A percentile compares a stretch with the other conserved stretches of the same genome.
phyloP scores from a whole-genome alignment of 2,329 filamentous ascomycete species.

The Orbilia ellipsospora region DNA sequence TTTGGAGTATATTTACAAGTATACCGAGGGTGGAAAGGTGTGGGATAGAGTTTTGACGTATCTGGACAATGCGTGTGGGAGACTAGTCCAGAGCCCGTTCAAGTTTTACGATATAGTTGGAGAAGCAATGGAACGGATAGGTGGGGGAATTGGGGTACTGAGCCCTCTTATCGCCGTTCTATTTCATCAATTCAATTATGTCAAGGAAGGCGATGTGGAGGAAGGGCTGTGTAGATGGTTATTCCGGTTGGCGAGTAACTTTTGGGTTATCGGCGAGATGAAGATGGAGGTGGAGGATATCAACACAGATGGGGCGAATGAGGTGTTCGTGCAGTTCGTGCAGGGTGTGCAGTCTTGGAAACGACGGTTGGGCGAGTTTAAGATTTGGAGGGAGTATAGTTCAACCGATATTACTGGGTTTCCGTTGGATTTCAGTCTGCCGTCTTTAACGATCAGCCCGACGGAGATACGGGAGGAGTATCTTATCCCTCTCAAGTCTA shows the following conservation, averaged over 20 bases:
- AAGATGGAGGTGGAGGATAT: slow-evolving; percentile 1
- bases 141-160: not conserved
- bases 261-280: slow-evolving; percentile 41
- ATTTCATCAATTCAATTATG: slow-evolving; percentile 54
- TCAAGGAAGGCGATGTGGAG: slow-evolving; percentile 24
- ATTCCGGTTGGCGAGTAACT: slow-evolving; percentile 30
- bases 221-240: slow-evolving; percentile 31
- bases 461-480: slow-evolving; percentile 3
- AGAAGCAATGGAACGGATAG: slow-evolving; percentile 1
- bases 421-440: slow-evolving; percentile 17
- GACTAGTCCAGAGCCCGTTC: slow-evolving; percentile 43
- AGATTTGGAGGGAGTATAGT: slow-evolving; percentile 10
- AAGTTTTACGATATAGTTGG: slow-evolving; percentile 54
- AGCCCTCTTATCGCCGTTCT: slow-evolving; percentile 37
- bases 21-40: slow-evolving; percentile 3
- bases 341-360: slow-evolving; percentile 34
- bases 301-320: not conserved
- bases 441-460: not conserved
- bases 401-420: slow-evolving; percentile 6
- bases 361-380: slow-evolving; percentile 17
- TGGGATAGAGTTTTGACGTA: slow-evolving; percentile 44
- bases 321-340: slow-evolving; percentile 32
- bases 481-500: not conserved
- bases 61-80: slow-evolving; percentile 46
- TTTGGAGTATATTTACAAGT: slow-evolving; percentile 9